Percentiles rank a stretch among this genome's conserved stretches.
phyloP scores from a whole-genome alignment of 768 basidiomycete genomes.

The Kockovaella imperatae region DNA sequence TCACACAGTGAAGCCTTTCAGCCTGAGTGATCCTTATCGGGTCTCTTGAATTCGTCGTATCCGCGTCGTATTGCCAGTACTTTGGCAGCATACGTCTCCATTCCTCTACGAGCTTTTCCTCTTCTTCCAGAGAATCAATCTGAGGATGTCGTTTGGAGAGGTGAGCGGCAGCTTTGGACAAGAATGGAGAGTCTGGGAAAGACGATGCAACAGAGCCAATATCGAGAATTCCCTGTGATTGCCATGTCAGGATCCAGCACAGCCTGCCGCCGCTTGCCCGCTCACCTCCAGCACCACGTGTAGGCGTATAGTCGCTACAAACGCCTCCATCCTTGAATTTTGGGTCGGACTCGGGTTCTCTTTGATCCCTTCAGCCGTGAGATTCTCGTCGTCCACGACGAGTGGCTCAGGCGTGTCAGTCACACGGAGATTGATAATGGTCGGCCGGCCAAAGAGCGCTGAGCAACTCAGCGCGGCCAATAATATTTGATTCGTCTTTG shows the following conservation, averaged over 20 bases:
- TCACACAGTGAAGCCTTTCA: conserved; percentile 65
- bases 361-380: conserved; percentile 60
- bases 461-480: neutral
- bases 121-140: conserved; percentile 50
- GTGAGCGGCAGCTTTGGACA: conserved; percentile 61
- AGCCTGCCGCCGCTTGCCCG: neutral
- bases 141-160: conserved; percentile 52
- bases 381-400: conserved; percentile 80
- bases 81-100: conserved; percentile 63
- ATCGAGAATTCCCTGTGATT: conserved; percentile 60
- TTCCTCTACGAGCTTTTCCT: conserved; percentile 72
- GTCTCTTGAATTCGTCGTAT: conserved; percentile 74
- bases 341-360: conserved; percentile 63
- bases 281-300: conserved; percentile 71
- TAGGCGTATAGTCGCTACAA: conserved; percentile 65
- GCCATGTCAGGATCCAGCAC: neutral
- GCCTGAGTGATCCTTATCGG: conserved; percentile 84
- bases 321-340: conserved; percentile 63
- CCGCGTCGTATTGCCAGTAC: conserved; percentile 71
- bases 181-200: conserved; percentile 66
- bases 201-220: conserved; percentile 57
- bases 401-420: conserved; percentile 85
- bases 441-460: conserved; percentile 67
- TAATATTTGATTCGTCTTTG: neutral
- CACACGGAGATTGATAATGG: conserved; percentile 75